These are phyloP conservation scores for Ophiocordyceps sinensis DNA, from an alignment of 2,329 filamentous ascomycete genomes.

Conservation along the genomic window DNA sequence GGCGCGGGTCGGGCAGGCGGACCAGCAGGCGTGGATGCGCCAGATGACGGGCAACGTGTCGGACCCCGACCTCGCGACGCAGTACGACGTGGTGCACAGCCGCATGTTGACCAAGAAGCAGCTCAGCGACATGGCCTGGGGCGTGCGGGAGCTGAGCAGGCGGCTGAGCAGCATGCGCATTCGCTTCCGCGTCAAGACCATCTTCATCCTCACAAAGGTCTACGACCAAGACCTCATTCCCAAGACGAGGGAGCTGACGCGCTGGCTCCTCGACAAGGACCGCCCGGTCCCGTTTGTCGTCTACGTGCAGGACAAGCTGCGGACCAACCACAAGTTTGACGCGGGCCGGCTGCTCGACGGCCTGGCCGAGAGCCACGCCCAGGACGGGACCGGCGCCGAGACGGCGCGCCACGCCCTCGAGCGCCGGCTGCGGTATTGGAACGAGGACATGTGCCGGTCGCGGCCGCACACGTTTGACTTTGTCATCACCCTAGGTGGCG, in stretches of 20 bases:
- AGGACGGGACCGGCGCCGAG: conserved; percentile 17
- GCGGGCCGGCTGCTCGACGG: conserved; percentile 52
- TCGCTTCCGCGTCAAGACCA: conserved; percentile 63
- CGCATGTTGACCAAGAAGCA: conserved; percentile 91
- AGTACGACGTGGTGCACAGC: conserved; percentile 30
- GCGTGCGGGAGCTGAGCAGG: conserved; percentile 79
- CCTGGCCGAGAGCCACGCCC: conserved; percentile 29
- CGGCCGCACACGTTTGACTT: conserved; percentile 87
- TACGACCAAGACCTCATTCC: conserved; percentile 68
- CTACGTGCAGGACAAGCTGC: conserved; percentile 67
- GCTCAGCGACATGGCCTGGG: conserved; percentile 92
- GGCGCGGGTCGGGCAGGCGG: conserved; percentile 34
- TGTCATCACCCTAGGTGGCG: conserved; percentile 78
- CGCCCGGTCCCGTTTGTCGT: conserved; percentile 57
- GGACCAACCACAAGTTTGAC: conserved; percentile 60
- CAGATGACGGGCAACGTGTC: conserved; percentile 29
- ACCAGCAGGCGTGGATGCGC: conserved; percentile 40
- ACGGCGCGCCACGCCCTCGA: conserved; percentile 20
- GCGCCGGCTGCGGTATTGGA: conserved; percentile 66
- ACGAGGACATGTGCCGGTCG: conserved; percentile 58
- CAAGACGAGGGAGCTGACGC: conserved; percentile 61
- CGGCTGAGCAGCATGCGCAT: conserved; percentile 72
- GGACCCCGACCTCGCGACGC: conserved; percentile 21
- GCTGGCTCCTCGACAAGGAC: conserved; percentile 67
- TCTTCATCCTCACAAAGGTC: conserved; percentile 87